These are phyloP conservation scores for Tillandsia leiboldiana DNA, from an alignment of 176 grass and related monocot species.

Conservation along the genomic window DNA sequence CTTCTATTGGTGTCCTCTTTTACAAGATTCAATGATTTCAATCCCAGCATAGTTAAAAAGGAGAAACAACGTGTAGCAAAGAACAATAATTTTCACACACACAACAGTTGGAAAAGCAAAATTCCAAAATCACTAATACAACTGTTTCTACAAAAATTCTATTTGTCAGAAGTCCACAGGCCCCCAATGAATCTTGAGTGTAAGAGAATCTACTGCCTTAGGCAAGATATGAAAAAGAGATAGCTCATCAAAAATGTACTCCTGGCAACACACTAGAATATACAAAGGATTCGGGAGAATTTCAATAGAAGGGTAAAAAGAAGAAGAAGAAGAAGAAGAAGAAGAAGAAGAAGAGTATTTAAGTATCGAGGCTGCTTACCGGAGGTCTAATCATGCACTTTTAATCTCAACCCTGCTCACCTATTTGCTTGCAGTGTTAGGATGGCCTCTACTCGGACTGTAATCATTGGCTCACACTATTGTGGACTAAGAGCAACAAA, in stretches of 20 bases:
- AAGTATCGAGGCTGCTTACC: conserved; percentile 24
- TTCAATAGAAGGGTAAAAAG: conserved; percentile 4
- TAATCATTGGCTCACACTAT: neutral
- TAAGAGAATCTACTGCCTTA: neutral
- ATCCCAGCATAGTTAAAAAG: no score
- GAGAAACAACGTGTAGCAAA: no score
- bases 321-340: conserved; percentile 17
- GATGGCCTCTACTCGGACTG: conserved; percentile 11
- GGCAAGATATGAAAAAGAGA: neutral
- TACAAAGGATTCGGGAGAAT: neutral
- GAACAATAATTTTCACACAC: no score
- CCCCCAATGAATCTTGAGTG: neutral
- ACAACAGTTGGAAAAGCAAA: no score
- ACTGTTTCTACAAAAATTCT: no score
- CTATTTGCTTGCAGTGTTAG: neutral
- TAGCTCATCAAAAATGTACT: neutral
- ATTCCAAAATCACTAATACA: no score
- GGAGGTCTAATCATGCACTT: conserved; percentile 6
- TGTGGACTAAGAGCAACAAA: conserved; percentile 25
- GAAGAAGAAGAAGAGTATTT: conserved; percentile 35
- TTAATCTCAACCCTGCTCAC: conserved; percentile 2
- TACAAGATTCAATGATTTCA: no score
- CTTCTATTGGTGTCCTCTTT: no score
- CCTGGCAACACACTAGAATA: neutral
- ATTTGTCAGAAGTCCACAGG: no score